A percentile compares a stretch with the other conserved stretches of the same genome.
Evolutionary conservation across 192 early-diverging fungal species (phyloP).

Genomic region (Rhizophagus prolifer): DNA sequence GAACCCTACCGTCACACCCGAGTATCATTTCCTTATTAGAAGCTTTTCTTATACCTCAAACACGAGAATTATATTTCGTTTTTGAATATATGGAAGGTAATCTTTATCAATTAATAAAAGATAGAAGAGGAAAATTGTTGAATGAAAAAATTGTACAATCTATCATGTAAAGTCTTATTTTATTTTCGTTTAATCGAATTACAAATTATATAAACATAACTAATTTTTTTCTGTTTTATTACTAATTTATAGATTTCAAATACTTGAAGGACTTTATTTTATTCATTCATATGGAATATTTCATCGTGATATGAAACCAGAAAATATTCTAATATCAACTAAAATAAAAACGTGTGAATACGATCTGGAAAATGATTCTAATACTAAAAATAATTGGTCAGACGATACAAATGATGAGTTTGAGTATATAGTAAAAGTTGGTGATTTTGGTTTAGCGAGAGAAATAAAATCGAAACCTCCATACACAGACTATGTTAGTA

Average conservation of each 20-base stretch:
- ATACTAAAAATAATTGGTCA: neutral
- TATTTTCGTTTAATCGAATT: neutral
- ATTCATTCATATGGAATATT: conserved; percentile 94
- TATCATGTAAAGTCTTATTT: conserved; percentile 64
- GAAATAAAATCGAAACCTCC: conserved; percentile 87
- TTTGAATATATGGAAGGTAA: conserved; percentile 97
- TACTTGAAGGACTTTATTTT: conserved; percentile 81
- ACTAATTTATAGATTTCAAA: conserved; percentile 65
- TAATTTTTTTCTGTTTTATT: neutral
- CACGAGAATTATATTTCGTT: conserved; percentile 88
- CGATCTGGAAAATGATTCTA: neutral
- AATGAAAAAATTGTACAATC: conserved; percentile 65
- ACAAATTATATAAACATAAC: neutral
- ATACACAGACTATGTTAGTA: conserved; percentile 97
- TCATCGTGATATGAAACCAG: conserved; percentile 97
- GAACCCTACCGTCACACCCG: conserved; percentile 71
- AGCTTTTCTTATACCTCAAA: conserved; percentile 71
- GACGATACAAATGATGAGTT: conserved; percentile 18
- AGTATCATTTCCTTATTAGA: conserved; percentile 87
- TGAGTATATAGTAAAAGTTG: conserved; percentile 76
- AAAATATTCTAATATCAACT: conserved; percentile 80
- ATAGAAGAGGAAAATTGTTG: conserved; percentile 65
- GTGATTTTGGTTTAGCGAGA: conserved; percentile 93
- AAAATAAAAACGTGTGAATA: conserved; percentile 30
- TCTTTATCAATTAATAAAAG: conserved; percentile 86